Evolutionary conservation across 2,329 filamentous ascomycete species (phyloP).

Genomic region (Kalaharituber pfeilii): DNA sequence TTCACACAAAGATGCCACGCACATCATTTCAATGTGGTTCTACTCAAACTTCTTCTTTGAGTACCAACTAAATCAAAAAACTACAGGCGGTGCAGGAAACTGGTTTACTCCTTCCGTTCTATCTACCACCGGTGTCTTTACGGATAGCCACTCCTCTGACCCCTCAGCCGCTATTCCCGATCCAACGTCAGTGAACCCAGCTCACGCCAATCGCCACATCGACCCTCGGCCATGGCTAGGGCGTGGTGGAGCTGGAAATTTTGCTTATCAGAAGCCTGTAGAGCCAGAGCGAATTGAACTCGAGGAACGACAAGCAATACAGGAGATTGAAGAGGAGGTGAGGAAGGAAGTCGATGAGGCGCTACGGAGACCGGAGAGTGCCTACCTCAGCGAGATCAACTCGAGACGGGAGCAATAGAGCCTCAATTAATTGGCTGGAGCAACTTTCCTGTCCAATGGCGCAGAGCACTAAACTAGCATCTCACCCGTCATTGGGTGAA

Average conservation of each 20-base stretch:
- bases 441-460: too few relatives aligned
- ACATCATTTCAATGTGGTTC: neutral
- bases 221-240: conserved; percentile 14
- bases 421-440: too few relatives aligned
- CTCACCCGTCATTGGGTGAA: too few relatives aligned
- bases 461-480: too few relatives aligned
- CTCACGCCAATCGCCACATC: neutral
- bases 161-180: conserved; percentile 6
- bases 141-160: neutral
- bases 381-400: conserved; percentile 16
- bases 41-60: neutral
- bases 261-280: conserved; percentile 4
- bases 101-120: conserved; percentile 16
- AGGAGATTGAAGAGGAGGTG: conserved; percentile 9
- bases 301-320: conserved; percentile 2
- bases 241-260: conserved; percentile 18
- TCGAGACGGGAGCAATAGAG: too few relatives aligned
- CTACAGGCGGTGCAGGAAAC: conserved; percentile 16
- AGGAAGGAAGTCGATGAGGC: conserved; percentile 11
- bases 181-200: conserved; percentile 7
- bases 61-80: neutral
- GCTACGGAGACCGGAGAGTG: conserved; percentile 11
- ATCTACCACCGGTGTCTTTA: conserved; percentile 5
- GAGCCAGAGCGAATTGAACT: conserved; percentile 9
- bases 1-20: too few relatives aligned